Percentiles rank a stretch among this genome's conserved stretches.
Conservation (phyloP, 2,329 filamentous ascomycete species). For the Exophiala mesophila region DNA sequence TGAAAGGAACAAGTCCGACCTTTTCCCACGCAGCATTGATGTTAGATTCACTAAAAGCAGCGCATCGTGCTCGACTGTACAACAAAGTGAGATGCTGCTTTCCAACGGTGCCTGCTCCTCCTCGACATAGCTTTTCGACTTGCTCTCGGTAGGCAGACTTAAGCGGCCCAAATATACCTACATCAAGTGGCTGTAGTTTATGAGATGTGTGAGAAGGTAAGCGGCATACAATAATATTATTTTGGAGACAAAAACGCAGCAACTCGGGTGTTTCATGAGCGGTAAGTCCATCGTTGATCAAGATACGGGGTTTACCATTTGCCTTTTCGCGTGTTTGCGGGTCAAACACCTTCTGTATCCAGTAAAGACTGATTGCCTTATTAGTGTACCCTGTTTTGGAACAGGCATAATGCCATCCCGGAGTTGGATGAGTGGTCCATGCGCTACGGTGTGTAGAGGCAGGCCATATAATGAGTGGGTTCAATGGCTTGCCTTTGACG, state of each 20-base stretch:
- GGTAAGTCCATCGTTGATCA: slow-evolving; percentile 34
- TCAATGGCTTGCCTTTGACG: slow-evolving; percentile 26
- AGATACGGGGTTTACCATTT: slow-evolving; percentile 30
- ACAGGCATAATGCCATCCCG: slow-evolving; percentile 28
- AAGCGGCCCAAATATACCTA: slow-evolving; percentile 25
- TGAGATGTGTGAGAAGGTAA: slow-evolving; percentile 25
- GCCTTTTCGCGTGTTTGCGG: slow-evolving; percentile 31
- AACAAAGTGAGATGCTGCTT: background rate
- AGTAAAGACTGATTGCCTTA: slow-evolving; percentile 34
- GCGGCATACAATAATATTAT: slow-evolving; percentile 27
- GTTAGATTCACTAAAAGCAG: background rate
- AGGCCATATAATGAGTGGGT: slow-evolving; percentile 28
- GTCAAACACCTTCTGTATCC: slow-evolving; percentile 34
- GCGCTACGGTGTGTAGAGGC: slow-evolving; percentile 25
- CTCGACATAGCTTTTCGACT: slow-evolving; percentile 23
- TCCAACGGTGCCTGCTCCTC: slow-evolving; percentile 24
- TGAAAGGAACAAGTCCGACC: slow-evolving; percentile 3
- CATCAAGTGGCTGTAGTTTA: slow-evolving; percentile 29
- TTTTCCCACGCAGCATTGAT: slow-evolving; percentile 3
- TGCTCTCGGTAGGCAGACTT: slow-evolving; percentile 27
- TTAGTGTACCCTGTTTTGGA: slow-evolving; percentile 29
- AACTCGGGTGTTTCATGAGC: slow-evolving; percentile 34
- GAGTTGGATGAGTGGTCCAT: slow-evolving; percentile 28
- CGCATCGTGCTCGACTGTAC: background rate
- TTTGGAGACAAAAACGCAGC: slow-evolving; percentile 28